phyloP scores from a whole-genome alignment of 1,139 yeast species.

The Scheffersomyces insectosa region DNA sequence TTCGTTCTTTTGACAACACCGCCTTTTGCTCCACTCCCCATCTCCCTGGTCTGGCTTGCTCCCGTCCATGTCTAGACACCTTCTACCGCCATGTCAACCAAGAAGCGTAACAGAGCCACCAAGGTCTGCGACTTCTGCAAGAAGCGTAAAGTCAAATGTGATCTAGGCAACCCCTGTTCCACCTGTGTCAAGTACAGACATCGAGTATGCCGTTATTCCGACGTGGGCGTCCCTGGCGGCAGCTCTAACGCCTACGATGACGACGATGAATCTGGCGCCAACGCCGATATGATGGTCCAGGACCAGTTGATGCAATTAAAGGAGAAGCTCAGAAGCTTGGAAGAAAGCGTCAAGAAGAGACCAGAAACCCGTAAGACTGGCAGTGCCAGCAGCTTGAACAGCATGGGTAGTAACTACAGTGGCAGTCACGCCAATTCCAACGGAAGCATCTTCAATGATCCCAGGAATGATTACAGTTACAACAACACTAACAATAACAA shows the following conservation, averaged over 20 bases:
- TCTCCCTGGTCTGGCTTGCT: not conserved
- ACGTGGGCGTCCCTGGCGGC: conserved; percentile 4
- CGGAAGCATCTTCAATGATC: not conserved
- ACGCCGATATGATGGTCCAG: conserved; percentile 9
- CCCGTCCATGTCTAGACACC: not conserved
- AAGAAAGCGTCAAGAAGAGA: conserved; percentile 9
- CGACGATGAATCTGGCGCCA: conserved; percentile 1
- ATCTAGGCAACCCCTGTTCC: conserved; percentile 41
- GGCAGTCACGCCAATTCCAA: not conserved
- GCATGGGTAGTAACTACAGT: no score
- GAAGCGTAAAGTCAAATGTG: conserved; percentile 44
- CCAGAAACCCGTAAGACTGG: not conserved
- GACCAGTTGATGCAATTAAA: conserved; percentile 18
- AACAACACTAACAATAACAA: not conserved
- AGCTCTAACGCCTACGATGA: conserved; percentile 1
- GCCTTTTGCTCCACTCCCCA: no score
- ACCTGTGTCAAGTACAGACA: conserved; percentile 40
- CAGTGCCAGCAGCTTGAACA: no score
- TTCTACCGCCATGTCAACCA: conserved; percentile 1
- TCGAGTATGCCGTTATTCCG: conserved; percentile 21
- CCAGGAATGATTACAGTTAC: not conserved
- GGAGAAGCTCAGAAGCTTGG: conserved; percentile 13
- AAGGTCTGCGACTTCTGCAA: conserved; percentile 45
- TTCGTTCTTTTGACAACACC: no score
- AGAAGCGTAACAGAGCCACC: conserved; percentile 34